Conservation (phyloP, 805 yeast species). For the Pichia heedii region DNA sequence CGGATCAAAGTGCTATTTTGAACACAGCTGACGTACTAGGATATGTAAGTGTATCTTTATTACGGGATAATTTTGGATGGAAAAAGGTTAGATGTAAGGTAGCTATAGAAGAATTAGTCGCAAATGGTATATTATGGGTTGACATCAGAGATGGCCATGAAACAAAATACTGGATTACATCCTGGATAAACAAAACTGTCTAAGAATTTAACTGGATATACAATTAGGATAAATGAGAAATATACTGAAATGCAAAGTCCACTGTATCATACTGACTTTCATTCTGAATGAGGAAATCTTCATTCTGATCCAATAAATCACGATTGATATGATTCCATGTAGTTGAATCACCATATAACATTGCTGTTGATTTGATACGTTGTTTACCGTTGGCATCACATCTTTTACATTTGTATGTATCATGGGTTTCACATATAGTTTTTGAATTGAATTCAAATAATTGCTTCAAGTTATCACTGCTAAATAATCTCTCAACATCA, state of each 20-base stretch:
- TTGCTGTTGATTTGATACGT: conserved; percentile 58
- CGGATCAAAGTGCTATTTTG: conserved; percentile 62
- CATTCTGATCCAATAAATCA: conserved; percentile 49
- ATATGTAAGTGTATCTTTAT: conserved; percentile 51
- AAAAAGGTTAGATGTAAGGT: conserved; percentile 47
- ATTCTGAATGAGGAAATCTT: conserved; percentile 69
- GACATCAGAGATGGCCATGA: conserved; percentile 42
- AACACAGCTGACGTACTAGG: conserved; percentile 76
- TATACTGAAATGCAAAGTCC: conserved; percentile 85
- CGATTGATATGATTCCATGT: conserved; percentile 90
- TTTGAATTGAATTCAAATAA: conserved; percentile 61
- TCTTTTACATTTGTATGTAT: conserved; percentile 79
- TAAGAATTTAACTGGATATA: no score
- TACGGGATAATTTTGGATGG: conserved; percentile 77
- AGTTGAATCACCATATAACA: conserved; percentile 96
- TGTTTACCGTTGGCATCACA: conserved; percentile 56
- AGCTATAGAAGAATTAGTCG: conserved; percentile 69
- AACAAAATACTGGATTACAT: conserved; percentile 60
- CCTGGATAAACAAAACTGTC: conserved; percentile 42
- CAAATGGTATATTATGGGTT: conserved; percentile 79
- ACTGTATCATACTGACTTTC: conserved; percentile 64
- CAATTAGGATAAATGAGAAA: conserved; percentile 50
- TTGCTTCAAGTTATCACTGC: conserved; percentile 69
- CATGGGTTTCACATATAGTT: conserved; percentile 85
- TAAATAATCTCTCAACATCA: conserved; percentile 87